Evolutionary conservation across 2,329 filamentous ascomycete species (phyloP), one percentile per base, ranked within the genome.

Genomic region (Penicillium sp.): DNA sequence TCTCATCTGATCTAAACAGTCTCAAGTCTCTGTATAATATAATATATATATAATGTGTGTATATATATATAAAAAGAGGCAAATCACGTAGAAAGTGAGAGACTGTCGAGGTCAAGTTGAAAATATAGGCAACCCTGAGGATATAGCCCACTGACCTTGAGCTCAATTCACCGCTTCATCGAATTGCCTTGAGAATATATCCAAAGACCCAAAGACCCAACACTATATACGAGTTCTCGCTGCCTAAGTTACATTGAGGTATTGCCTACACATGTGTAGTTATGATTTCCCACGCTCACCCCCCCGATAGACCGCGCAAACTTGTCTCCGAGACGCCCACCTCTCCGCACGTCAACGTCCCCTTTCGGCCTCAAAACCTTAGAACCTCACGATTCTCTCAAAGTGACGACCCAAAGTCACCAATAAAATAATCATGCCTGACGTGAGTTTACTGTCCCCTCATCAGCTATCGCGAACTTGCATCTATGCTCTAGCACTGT

Each of bases 371-470:
- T 53, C 21, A 34, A 38, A 34, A 21, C 39, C 31, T 47, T 47
- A 47, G 19, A 47, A 34, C 31, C 45, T 34, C 45, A 36, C 47
- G 43, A 29, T 49, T 29, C 49, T 29, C 36, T 47, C 60, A 29
- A 29, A 36, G 39, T 27, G 16, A 27, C 47, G 47, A 47, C 45
- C 23, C 33, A 9, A 33, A 36, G 29, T 50, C 38, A 10, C 21
- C 16, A 44, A 50, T 41, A 23, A 29, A 41, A 31, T 50, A 33
- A 71, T 62, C 34, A 73, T 73, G 71, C 71, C 71, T 60, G 71
- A 73, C 60, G 71, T 73, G 60, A 70, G 71, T 72, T 11, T 23
- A 38, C 46, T 34, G 29, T 5, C 33, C 38, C 16, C 13, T 50
- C 23, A 15, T 44, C 23, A 19, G 16, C 16, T 45, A 3, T 13